Percentiles rank a stretch among this genome's conserved stretches.
Evolutionary conservation across 495 filamentous ascomycete genomes (phyloP).

Genomic region (Neurospora sublineolata): DNA sequence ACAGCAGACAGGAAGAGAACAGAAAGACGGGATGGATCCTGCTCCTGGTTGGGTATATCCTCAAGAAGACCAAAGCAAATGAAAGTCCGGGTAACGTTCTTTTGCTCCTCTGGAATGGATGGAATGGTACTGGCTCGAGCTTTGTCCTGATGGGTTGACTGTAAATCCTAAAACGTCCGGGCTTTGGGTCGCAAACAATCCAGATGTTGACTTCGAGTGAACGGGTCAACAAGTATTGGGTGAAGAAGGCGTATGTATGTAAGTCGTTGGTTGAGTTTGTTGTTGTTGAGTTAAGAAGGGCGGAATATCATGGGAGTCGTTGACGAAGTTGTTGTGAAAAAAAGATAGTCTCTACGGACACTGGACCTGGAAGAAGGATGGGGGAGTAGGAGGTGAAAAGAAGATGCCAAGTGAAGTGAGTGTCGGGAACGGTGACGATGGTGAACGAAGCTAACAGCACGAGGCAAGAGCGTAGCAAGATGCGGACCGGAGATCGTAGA

Average conservation of each 20-base stretch:
- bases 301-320: not conserved
- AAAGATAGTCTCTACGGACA: constrained; percentile 6
- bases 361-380: constrained; percentile 6
- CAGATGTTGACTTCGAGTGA: constrained; percentile 21
- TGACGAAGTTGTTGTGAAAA: not conserved
- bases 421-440: constrained; percentile 22
- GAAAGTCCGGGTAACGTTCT: constrained; percentile 2
- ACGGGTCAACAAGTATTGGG: constrained; percentile 20
- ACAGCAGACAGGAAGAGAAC: constrained; percentile 5
- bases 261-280: constrained; percentile 16
- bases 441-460: constrained; percentile 5
- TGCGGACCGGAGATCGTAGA: constrained; percentile 22
- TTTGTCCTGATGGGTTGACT: not conserved
- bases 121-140: constrained; percentile 1
- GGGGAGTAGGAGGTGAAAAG: constrained; percentile 8
- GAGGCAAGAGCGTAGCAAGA: constrained; percentile 15
- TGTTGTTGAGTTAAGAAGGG: not conserved
- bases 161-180: not conserved
- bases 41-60: constrained; percentile 4
- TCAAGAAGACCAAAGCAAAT: constrained; percentile 5
- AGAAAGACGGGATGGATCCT: constrained; percentile 13
- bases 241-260: constrained; percentile 1
- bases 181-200: constrained; percentile 5
- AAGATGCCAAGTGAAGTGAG: constrained; percentile 14
- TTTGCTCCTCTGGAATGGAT: not conserved